phyloP scores from a whole-genome alignment of 2,329 filamentous ascomycete species.

The Coniochaeta ligniaria region DNA sequence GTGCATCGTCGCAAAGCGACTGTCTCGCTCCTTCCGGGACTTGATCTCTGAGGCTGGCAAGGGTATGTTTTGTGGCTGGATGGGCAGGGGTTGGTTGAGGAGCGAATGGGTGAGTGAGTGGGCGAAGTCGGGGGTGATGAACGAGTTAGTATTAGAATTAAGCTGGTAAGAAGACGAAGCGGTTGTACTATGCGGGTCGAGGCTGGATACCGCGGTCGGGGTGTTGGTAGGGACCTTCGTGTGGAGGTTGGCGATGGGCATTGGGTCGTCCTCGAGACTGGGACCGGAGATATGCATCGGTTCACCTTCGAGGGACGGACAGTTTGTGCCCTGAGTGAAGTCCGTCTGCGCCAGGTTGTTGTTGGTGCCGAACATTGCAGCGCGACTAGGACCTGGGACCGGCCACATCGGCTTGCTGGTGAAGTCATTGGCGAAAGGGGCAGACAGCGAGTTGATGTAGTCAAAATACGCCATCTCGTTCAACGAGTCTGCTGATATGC shows the following conservation, averaged over 20 bases:
- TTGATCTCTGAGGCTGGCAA: slow-evolving; percentile 29
- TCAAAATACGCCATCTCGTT: background rate
- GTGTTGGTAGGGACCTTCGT: slow-evolving; percentile 36
- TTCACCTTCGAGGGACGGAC: slow-evolving; percentile 5
- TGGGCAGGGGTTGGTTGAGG: slow-evolving; percentile 36
- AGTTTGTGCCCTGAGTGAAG: background rate
- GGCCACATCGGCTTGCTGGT: background rate
- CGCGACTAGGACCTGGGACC: background rate
- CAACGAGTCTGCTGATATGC: background rate
- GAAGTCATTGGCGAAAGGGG: background rate
- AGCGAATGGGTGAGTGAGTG: slow-evolving; percentile 39
- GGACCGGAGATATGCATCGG: slow-evolving; percentile 20
- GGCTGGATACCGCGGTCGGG: slow-evolving; percentile 19
- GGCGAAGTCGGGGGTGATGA: slow-evolving; percentile 29
- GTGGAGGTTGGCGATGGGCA: slow-evolving; percentile 3
- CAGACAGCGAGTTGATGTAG: background rate
- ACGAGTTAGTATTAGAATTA: slow-evolving; percentile 7
- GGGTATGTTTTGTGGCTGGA: slow-evolving; percentile 20
- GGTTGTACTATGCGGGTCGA: background rate
- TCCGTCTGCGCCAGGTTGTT: slow-evolving; percentile 7
- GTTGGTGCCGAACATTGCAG: background rate
- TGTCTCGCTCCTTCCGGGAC: slow-evolving; percentile 34
- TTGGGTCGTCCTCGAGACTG: slow-evolving; percentile 24
- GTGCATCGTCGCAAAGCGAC: slow-evolving; percentile 15
- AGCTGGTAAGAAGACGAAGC: background rate